phyloP scores from a whole-genome alignment of 1,139 yeast species.

The Ogataea hybrid region DNA sequence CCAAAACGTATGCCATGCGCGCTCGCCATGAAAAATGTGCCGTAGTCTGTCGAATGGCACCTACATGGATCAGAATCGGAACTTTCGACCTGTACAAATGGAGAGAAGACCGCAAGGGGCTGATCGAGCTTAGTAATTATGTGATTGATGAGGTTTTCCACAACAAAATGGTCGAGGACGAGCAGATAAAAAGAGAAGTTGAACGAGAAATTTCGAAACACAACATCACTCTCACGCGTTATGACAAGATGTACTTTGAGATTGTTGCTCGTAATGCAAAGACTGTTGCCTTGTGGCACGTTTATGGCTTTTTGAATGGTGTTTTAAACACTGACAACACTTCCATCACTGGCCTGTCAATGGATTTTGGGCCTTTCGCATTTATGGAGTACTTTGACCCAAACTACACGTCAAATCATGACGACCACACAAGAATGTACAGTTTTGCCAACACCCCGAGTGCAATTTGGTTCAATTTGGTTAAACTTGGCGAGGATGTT shows the following conservation, averaged over 20 bases:
- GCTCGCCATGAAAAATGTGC: slow-evolving; percentile 79
- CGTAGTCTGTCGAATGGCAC: slow-evolving; percentile 79
- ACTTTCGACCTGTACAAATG: slow-evolving; percentile 83
- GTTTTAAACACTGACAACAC: slow-evolving; percentile 95
- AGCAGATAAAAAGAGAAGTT: slow-evolving; percentile 12
- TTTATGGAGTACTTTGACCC: slow-evolving; percentile 80
- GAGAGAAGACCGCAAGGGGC: slow-evolving; percentile 66
- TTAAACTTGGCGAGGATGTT: slow-evolving; percentile 79
- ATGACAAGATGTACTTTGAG: slow-evolving; percentile 71
- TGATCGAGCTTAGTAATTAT: slow-evolving; percentile 65
- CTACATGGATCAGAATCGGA: slow-evolving; percentile 85
- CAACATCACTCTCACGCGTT: slow-evolving; percentile 47
- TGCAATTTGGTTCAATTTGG: slow-evolving; percentile 91
- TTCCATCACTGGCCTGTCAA: slow-evolving; percentile 77
- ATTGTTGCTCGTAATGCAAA: slow-evolving; percentile 70
- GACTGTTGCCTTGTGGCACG: slow-evolving; percentile 84
- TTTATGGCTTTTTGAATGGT: slow-evolving; percentile 90
- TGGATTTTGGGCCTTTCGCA: slow-evolving; percentile 95
- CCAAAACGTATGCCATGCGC: slow-evolving; percentile 75
- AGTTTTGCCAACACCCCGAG: slow-evolving; percentile 81
- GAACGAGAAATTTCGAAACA: slow-evolving; percentile 8
- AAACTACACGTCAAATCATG: slow-evolving; percentile 83
- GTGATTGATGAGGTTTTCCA: slow-evolving; percentile 64
- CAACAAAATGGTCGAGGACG: slow-evolving; percentile 36
- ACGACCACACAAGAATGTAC: slow-evolving; percentile 71